Conservation (phyloP, 495 filamentous ascomycete genomes). For the Bacidia gigantensis region DNA sequence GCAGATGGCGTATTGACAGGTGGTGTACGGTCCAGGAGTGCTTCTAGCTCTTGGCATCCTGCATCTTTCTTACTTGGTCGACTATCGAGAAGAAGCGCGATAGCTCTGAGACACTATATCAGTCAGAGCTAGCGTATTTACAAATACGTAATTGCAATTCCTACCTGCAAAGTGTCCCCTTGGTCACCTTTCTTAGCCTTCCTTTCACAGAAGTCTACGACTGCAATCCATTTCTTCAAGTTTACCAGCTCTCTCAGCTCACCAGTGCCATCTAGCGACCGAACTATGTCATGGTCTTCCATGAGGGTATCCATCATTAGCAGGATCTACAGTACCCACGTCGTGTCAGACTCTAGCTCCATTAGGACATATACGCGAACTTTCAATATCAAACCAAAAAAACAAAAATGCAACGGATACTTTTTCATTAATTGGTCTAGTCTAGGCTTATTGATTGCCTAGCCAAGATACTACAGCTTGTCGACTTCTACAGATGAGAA, state of each 20-base stretch:
- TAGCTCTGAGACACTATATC: not conserved
- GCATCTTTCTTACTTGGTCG: not conserved
- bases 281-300: slow-evolving; percentile 3
- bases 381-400: not conserved
- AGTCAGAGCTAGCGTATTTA: not conserved
- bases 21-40: slow-evolving; percentile 33
- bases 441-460: too few species aligned
- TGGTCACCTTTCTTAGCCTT: slow-evolving; percentile 48
- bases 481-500: too few species aligned
- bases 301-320: not conserved
- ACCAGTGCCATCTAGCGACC: not conserved
- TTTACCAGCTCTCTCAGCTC: slow-evolving; percentile 43
- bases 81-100: not conserved
- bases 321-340: not conserved
- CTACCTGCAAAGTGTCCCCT: slow-evolving; percentile 15
- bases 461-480: too few species aligned
- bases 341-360: not conserved
- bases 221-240: slow-evolving; percentile 41
- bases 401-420: too few species aligned
- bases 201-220: slow-evolving; percentile 44
- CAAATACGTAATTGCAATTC: not conserved
- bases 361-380: not conserved
- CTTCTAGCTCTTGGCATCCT: slow-evolving; percentile 33
- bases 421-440: too few species aligned
- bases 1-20: slow-evolving; percentile 37